Base-by-base conservation (phyloP, 2,329 filamentous ascomycete species). In the Lasiodiplodia citricola region DNA sequence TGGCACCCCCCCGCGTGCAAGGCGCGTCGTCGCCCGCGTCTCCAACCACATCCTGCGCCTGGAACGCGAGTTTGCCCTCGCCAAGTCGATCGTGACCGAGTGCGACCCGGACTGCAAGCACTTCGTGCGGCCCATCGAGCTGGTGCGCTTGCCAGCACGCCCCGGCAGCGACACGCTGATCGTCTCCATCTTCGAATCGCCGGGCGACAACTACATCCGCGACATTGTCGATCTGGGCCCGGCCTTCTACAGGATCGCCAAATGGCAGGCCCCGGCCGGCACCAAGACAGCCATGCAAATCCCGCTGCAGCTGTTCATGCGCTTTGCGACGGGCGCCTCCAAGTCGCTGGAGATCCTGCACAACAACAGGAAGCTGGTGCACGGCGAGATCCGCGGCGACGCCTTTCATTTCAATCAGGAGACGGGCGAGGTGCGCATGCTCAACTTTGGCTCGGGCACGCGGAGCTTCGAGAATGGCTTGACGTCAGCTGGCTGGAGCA, bases 281-380 rank as follows among this genome's bases (percentile, higher is more conserved):
- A 71, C 73, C 23, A 68, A 63, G 41, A 58, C 60, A 1, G 83
- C 84, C 21, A 84, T 87, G 21, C 87, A 88, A 47, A 89, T 96
- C 54, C 89, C 90, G 56, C 82, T 97, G 6, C 86, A 91, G 57
- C 85, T 88, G 18, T 97, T 97, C 75, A 86, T 98, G 35, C 91
- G 97, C 75, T 97, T 97, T 76, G 95, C 94, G 37, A 92, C 97
- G 69, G 94, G 94, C 28, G 92, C 94, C 1, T 88, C 92, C 6
- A 89, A 96, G 78, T 96, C 93, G 76, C 81, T 97, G 58, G 94
- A 97, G 79, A 89, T 96, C 57, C 82, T 98, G n/a, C 95, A 98
- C 75, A 94, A 97, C 79, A 90, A 92, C 10, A 88, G 95, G 69
- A 91, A 92, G 70, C 89, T 94, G 68, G 91, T 97, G 1, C 95